Conservation (phyloP, 1,139 yeast species). For the Taphrina pruni region DNA sequence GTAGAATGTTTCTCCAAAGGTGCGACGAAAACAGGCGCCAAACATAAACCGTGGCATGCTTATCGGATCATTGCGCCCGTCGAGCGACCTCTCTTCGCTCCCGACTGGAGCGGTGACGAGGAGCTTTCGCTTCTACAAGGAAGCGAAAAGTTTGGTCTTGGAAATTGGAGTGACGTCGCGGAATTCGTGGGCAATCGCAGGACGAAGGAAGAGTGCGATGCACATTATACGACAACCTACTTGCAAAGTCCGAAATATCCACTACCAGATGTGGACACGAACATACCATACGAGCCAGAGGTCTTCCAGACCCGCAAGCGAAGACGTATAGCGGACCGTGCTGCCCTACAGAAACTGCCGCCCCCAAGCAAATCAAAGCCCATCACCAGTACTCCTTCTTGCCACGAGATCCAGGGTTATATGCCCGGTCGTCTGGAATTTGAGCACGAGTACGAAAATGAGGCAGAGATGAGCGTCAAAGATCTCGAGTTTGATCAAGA, state of each 20-base stretch:
- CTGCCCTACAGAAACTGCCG: slow-evolving; percentile 59
- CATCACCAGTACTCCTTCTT: slow-evolving; percentile 89
- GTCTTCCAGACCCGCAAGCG: slow-evolving; percentile 74
- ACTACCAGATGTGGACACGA: slow-evolving; percentile 65
- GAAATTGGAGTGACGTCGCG: slow-evolving; percentile 96
- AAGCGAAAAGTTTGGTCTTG: slow-evolving; percentile 86
- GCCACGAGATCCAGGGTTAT: slow-evolving; percentile 95
- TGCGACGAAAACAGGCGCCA: slow-evolving; percentile 65
- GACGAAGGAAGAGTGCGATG: slow-evolving; percentile 85
- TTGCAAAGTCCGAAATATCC: slow-evolving; percentile 77
- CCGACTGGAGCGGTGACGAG: slow-evolving; percentile 98
- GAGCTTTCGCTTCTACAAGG: slow-evolving; percentile 88
- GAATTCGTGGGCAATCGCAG: slow-evolving; percentile 88
- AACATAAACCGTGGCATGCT: slow-evolving; percentile 91
- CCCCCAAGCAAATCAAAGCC: slow-evolving; percentile 80
- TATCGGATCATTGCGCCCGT: slow-evolving; percentile 91
- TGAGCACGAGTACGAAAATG: slow-evolving; percentile 95
- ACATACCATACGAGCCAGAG: slow-evolving; percentile 69
- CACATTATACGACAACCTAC: slow-evolving; percentile 77
- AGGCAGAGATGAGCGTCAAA: slow-evolving; percentile 90
- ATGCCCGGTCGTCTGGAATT: slow-evolving; percentile 99
- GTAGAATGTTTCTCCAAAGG: slow-evolving; percentile 96
- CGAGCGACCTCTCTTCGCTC: slow-evolving; percentile 87
- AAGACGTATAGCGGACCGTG: slow-evolving; percentile 70
- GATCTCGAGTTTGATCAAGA: slow-evolving; percentile 96